Evolutionary conservation across 768 basidiomycete species (phyloP).

Genomic region (Rhodotorula kratochvilovae): DNA sequence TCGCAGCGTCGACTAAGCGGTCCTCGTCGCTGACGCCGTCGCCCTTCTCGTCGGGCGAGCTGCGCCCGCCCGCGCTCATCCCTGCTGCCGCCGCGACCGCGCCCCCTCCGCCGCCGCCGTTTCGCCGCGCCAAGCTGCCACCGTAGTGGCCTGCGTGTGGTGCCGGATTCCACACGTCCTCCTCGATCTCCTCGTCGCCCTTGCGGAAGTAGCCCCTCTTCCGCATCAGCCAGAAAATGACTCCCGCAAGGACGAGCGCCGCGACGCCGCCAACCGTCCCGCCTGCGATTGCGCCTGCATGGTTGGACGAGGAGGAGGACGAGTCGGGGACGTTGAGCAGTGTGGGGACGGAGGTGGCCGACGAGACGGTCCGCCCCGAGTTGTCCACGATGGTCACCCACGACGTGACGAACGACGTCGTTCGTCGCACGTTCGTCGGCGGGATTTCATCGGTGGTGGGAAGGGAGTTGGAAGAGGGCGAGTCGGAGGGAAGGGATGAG

Average conservation of each 20-base stretch:
- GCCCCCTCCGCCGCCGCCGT: conserved; percentile 2
- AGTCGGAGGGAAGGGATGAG: background rate
- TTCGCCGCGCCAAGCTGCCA: background rate
- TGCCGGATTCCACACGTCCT: conserved; percentile 29
- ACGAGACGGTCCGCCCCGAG: conserved; percentile 4
- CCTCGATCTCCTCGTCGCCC: conserved; percentile 24
- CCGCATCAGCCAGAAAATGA: conserved; percentile 11
- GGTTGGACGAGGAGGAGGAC: background rate
- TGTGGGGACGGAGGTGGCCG: conserved; percentile 5
- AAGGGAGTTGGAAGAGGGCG: background rate
- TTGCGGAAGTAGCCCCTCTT: conserved; percentile 14
- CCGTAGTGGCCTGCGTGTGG: conserved; percentile 10
- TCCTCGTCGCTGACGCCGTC: conserved; percentile 16
- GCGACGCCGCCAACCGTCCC: conserved; percentile 30
- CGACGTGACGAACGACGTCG: conserved; percentile 13
- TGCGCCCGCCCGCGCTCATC: background rate
- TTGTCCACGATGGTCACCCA: conserved; percentile 20
- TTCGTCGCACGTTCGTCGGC: background rate
- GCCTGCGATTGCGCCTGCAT: conserved; percentile 27
- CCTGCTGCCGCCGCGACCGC: background rate
- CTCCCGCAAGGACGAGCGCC: background rate
- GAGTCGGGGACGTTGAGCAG: conserved; percentile 9
- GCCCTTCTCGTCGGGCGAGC: conserved; percentile 3
- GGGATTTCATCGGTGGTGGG: background rate
- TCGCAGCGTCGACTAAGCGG: conserved; percentile 16